phyloP scores from a whole-genome alignment of 1,139 yeast genomes.

The Zygoascus meyerae region DNA sequence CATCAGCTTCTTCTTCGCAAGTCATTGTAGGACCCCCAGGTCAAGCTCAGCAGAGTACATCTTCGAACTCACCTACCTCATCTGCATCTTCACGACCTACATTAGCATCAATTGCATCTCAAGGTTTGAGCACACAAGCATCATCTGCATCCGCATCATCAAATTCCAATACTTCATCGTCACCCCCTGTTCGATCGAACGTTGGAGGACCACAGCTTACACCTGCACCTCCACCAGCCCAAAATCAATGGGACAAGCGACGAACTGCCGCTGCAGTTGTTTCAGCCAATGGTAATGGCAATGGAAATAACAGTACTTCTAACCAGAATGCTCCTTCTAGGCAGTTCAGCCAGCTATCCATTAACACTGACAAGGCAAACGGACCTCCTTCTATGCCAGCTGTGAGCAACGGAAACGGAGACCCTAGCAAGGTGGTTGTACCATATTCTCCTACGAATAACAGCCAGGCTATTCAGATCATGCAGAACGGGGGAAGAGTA shows the following conservation, averaged over 20 bases:
- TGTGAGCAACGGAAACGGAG: conserved; percentile 12
- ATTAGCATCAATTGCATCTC: conserved; percentile 12
- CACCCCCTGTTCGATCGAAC: conserved; percentile 12
- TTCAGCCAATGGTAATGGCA: conserved; percentile 9
- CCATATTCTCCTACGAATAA: conserved; percentile 33
- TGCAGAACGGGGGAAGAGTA: conserved; percentile 40
- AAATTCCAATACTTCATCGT: conserved; percentile 11
- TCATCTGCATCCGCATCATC: conserved; percentile 11
- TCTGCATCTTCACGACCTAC: conserved; percentile 12
- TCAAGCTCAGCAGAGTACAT: conserved; percentile 11
- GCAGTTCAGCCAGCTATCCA: conserved; percentile 17
- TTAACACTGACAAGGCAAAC: conserved; percentile 11
- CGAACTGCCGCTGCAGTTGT: conserved; percentile 10
- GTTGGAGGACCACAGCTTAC: conserved; percentile 9
- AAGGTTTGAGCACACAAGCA: conserved; percentile 11
- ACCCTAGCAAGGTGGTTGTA: conserved; percentile 26
- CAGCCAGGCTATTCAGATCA: conserved; percentile 31
- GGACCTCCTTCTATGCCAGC: conserved; percentile 9
- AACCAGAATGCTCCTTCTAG: conserved; percentile 5
- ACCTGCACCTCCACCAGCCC: conserved; percentile 10
- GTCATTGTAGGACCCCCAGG: conserved; percentile 9
- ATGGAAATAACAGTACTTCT: neutral
- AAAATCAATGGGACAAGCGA: conserved; percentile 11
- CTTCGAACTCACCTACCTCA: conserved; percentile 12
- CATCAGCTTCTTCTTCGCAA: conserved; percentile 3